Conservation (phyloP, 148 eudicot species). For the Talinum fruticosum region DNA sequence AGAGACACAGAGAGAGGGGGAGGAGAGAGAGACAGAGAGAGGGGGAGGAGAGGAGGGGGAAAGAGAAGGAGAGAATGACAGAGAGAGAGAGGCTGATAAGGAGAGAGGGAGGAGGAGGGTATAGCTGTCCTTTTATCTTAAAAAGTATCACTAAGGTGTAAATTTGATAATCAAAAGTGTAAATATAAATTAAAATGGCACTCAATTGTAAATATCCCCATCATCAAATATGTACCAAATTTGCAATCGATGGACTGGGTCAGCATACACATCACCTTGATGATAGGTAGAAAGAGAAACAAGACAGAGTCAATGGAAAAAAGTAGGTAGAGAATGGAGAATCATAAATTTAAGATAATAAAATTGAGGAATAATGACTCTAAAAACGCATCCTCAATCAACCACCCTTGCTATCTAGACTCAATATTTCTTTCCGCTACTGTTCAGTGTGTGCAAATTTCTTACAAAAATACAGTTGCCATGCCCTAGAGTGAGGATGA, state of each 20-base stretch:
- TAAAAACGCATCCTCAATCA: constrained; percentile 18
- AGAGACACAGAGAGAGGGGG: too few species aligned
- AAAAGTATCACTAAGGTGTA: too few species aligned
- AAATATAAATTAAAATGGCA: too few species aligned
- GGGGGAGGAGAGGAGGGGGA: too few species aligned
- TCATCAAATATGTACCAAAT: background rate
- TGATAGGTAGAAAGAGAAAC: background rate
- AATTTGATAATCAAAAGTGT: too few species aligned
- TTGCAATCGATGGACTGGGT: background rate
- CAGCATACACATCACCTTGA: background rate
- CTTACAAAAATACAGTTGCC: constrained; percentile 21
- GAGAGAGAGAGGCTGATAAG: too few species aligned
- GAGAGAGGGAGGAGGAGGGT: too few species aligned
- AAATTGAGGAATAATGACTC: constrained; percentile 26
- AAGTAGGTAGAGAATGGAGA: background rate
- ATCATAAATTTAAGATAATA: constrained; percentile 20
- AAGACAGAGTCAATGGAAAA: background rate
- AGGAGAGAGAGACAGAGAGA: too few species aligned
- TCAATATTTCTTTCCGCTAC: constrained; percentile 12
- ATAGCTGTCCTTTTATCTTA: too few species aligned
- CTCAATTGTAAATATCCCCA: too few species aligned
- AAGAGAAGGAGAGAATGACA: too few species aligned
- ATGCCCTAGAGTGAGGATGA: constrained; percentile 10
- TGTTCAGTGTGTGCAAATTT: constrained; percentile 13
- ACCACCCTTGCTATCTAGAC: constrained; percentile 27